Evolutionary conservation across 352 stramenopile genomes (phyloP), one percentile per base, ranked within the genome.

Genomic region (Pythium rhizo-oryzae): DNA sequence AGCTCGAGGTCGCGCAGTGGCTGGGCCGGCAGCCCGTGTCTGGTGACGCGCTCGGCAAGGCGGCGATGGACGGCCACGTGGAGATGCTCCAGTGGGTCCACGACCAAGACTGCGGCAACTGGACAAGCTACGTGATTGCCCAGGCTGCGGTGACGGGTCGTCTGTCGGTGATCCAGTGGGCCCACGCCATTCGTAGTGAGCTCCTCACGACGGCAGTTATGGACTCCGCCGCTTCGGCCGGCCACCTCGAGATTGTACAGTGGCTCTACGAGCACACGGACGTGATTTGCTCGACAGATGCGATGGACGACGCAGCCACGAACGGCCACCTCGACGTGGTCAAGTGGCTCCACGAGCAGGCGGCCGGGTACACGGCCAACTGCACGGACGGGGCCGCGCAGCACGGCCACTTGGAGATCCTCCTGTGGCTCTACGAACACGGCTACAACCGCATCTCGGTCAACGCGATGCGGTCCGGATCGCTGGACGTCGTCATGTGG

Each of bases 61-160:
- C 56, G 15, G 67, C 62, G 21, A 44, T 23, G n/a, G 46, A 49
- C 13, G 62, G 62, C 28, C 56, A 66, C 23, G 25, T 74, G 4
- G 41, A 56, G 6, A 16, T 70, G 4, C 21, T 74, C 4, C 18
- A 53, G 46, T 74, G 65, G 59, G 58, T 71, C 16, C 65, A 67
- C 15, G 41, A 62, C 4, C 18, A 71, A 30, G 58, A 67, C 39
- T 62, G 52, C 18, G 62, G 67, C 12, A 37, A 61, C 12, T 69
- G 63, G 55, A 65, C 59, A 18, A 15, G 16, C 15, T 16, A 53
- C 24, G 19, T 71, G 1, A 18, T 60, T 15, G 39, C 58, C 8
- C 53, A 52, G 24, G 57, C 65, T 28, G 65, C 65, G 5, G 0
- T 41, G 23, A 41, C 41, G 5, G 61, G 61, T 9, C 43, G 37